A percentile compares a stretch with the other conserved stretches of the same genome.
Conservation (phyloP, 441 rosid genomes). For the Breynia disticha region DNA sequence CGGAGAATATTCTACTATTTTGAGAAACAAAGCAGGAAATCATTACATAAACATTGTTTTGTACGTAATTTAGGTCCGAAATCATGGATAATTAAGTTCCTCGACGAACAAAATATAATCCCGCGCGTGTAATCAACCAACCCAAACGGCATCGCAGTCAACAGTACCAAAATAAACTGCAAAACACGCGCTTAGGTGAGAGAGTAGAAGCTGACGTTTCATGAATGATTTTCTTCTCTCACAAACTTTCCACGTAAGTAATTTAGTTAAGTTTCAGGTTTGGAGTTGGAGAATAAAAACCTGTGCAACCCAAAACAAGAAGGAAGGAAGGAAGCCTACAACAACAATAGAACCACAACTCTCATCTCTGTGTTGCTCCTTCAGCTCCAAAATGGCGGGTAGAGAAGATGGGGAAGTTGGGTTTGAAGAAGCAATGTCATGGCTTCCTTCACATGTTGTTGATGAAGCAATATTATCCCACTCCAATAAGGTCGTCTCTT, state of each 20-base stretch:
- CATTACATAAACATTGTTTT: background rate
- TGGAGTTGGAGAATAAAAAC: conserved; percentile 45
- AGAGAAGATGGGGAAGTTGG: conserved; percentile 27
- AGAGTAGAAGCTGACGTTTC: background rate
- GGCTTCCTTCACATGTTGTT: conserved; percentile 42
- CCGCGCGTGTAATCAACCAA: no score
- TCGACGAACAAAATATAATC: no score
- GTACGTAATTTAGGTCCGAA: conserved; percentile 12
- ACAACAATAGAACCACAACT: background rate
- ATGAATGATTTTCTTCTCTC: background rate
- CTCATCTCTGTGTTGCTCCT: no score
- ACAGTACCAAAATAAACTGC: background rate
- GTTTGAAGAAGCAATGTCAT: conserved; percentile 40
- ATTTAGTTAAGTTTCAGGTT: conserved; percentile 74
- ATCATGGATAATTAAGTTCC: conserved; percentile 6
- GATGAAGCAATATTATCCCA: conserved; percentile 38
- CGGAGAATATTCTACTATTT: no score
- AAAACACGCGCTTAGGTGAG: conserved; percentile 1
- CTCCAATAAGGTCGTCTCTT: conserved; percentile 25
- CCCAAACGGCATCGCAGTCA: background rate
- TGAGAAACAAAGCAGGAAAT: no score
- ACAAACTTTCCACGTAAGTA: conserved; percentile 12
- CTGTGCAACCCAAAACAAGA: conserved; percentile 3
- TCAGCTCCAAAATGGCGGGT: conserved; percentile 23
- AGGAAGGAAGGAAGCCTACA: background rate